Percentiles rank a stretch among this genome's conserved stretches.
These are phyloP conservation scores for Achaetomium macrosporum DNA, from an alignment of 2,329 filamentous ascomycete genomes.

Conservation along the genomic window DNA sequence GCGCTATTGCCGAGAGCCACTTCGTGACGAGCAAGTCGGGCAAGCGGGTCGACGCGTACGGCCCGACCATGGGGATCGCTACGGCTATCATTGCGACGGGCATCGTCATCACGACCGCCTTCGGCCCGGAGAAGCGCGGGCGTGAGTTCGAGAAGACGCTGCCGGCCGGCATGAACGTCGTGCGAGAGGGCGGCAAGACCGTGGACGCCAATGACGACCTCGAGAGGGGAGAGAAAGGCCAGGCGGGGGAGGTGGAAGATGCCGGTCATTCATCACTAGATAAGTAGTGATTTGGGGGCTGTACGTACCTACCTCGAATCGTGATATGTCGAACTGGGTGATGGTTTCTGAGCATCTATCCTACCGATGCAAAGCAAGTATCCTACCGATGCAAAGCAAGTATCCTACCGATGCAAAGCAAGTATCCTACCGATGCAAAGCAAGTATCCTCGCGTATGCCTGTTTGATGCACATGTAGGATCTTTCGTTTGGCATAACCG, in stretches of 20 bases:
- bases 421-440: no score
- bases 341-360: neutral
- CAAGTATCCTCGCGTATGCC: no score
- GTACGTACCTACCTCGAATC: no score
- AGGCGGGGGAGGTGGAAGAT: neutral
- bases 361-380: no score
- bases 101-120: conserved; percentile 59
- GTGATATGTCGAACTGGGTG: neutral
- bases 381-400: no score
- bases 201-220: conserved; percentile 9
- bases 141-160: conserved; percentile 59
- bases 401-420: no score
- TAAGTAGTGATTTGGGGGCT: neutral
- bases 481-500: no score
- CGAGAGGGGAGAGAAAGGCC: conserved; percentile 8
- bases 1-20: conserved; percentile 61
- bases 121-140: conserved; percentile 71
- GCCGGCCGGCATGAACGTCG: conserved; percentile 40
- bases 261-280: neutral
- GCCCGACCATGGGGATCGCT: conserved; percentile 67
- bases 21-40: conserved; percentile 51
- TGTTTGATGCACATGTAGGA: no score
- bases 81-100: conserved; percentile 70
- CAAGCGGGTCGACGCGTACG: conserved; percentile 60
- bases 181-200: neutral